phyloP scores from a whole-genome alignment of 257 asterid genomes.

The Dorcoceras hygrometricum region DNA sequence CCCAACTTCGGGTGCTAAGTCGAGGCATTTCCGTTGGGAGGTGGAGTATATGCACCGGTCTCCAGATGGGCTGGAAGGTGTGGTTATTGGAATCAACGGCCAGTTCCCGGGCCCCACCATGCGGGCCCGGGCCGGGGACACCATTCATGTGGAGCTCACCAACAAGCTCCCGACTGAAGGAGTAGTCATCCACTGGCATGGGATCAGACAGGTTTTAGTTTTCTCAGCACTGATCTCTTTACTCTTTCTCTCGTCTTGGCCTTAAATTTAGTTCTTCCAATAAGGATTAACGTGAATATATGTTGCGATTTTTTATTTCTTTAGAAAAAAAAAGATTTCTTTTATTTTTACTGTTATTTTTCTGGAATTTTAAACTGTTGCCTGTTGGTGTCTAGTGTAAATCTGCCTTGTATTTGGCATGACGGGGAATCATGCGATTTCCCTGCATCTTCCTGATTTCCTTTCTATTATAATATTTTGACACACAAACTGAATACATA shows the following conservation, averaged over 20 bases:
- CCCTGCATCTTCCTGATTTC: background rate
- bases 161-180: slow-evolving; percentile 73
- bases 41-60: slow-evolving; percentile 62
- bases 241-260: background rate
- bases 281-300: too few species aligned
- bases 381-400: background rate
- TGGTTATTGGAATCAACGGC: slow-evolving; percentile 65
- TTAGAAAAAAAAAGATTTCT: too few species aligned
- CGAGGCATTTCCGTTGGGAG: slow-evolving; percentile 5
- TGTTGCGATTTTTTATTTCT: too few species aligned
- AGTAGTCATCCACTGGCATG: slow-evolving; percentile 65
- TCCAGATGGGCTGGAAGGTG: slow-evolving; percentile 64
- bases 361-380: too few species aligned
- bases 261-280: background rate
- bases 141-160: slow-evolving; percentile 52
- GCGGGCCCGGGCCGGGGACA: slow-evolving; percentile 65
- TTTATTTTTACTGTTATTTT: too few species aligned
- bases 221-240: too few species aligned
- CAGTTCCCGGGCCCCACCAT: slow-evolving; percentile 84
- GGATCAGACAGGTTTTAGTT: background rate
- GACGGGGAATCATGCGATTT: slow-evolving; percentile 3
- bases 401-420: slow-evolving; percentile 10
- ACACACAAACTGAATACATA: background rate
- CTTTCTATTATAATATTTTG: background rate
- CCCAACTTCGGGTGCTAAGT: too few species aligned